Conservation (phyloP, 371 early-diverging fungal genomes). For the Phascolomyces articulosus region DNA sequence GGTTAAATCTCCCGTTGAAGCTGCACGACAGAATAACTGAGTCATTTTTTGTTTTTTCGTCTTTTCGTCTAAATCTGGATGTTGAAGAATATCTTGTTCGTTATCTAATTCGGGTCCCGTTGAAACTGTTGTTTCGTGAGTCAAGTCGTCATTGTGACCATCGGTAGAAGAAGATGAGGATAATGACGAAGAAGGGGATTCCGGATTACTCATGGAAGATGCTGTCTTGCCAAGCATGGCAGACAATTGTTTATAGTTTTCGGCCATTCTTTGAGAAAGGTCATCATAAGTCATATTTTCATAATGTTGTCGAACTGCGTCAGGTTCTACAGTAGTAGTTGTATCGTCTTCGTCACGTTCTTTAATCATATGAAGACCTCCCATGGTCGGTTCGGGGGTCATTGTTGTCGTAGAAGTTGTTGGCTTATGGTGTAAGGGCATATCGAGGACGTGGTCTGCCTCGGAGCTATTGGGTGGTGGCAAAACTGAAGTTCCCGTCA, state of each 20-base stretch:
- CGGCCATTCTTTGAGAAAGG: conserved; percentile 45
- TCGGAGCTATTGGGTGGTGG: conserved; percentile 13
- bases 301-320: conserved; percentile 33
- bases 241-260: conserved; percentile 42
- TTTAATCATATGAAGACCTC: conserved; percentile 25
- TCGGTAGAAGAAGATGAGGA: conserved; percentile 12
- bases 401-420: background rate
- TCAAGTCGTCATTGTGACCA: conserved; percentile 7
- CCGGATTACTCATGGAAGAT: conserved; percentile 9
- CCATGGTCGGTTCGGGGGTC: conserved; percentile 6
- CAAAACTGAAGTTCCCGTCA: conserved; percentile 25
- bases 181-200: conserved; percentile 14
- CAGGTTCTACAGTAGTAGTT: background rate
- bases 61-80: conserved; percentile 33
- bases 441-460: conserved; percentile 17
- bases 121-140: background rate
- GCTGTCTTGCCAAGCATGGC: conserved; percentile 30
- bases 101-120: background rate
- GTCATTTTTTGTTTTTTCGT: conserved; percentile 55
- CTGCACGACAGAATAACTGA: conserved; percentile 58
- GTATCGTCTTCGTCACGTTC: conserved; percentile 24
- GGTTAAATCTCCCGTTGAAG: conserved; percentile 90
- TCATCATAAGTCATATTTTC: conserved; percentile 53
- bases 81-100: conserved; percentile 8
- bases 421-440: conserved; percentile 17